These are phyloP conservation scores for Exidia glandulosa DNA, from an alignment of 768 basidiomycete species.

Conservation along the genomic window DNA sequence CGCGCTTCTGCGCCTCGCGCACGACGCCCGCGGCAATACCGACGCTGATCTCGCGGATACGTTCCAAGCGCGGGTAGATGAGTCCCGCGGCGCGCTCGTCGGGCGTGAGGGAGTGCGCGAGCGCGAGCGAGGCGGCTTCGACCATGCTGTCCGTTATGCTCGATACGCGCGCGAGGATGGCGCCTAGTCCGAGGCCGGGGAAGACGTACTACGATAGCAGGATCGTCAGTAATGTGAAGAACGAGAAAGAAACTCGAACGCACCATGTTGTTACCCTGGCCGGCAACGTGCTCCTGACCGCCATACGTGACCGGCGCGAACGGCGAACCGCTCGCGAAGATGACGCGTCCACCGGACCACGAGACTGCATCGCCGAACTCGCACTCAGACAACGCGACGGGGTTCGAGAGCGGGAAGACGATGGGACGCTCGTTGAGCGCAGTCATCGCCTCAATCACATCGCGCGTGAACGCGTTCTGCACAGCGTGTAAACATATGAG, in stretches of 20 bases:
- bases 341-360: conserved; percentile 59
- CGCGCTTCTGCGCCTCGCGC: conserved; percentile 63
- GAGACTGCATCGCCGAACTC: conserved; percentile 65
- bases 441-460: conserved; percentile 67
- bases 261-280: conserved; percentile 92
- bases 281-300: conserved; percentile 53
- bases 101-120: conserved; percentile 58
- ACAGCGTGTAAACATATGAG: conserved; percentile 1
- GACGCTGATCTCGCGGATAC: conserved; percentile 75
- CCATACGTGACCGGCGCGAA: conserved; percentile 55
- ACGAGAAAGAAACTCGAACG: too few species aligned
- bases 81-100: conserved; percentile 59
- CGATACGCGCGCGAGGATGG: conserved; percentile 57
- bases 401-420: conserved; percentile 89
- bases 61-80: conserved; percentile 73
- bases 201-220: conserved; percentile 18
- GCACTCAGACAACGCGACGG: conserved; percentile 70
- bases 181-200: conserved; percentile 63
- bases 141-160: conserved; percentile 80
- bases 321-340: conserved; percentile 85
- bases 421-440: conserved; percentile 73
- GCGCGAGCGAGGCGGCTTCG: conserved; percentile 72
- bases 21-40: conserved; percentile 67
- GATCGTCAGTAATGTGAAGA: too few species aligned
- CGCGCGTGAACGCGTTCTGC: conserved; percentile 62